These are phyloP conservation scores for Balakata baccata DNA, from an alignment of 345 rosid species.

Conservation along the genomic window DNA sequence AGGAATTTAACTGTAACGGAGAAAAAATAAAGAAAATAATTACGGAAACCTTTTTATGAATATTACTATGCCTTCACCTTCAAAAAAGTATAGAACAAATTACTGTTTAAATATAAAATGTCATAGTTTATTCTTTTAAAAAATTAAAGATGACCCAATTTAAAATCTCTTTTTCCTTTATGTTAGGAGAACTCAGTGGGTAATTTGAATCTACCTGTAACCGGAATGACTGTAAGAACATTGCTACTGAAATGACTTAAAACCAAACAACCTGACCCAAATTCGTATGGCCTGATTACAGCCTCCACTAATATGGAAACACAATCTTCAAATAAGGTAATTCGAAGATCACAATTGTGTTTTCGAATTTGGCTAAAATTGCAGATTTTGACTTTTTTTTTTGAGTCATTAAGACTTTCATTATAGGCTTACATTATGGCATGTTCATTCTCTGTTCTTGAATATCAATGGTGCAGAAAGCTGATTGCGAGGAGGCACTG, in stretches of 20 bases:
- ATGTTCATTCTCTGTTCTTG: slow-evolving; percentile 13
- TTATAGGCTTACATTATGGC: neutral
- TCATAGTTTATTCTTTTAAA: too few relatives aligned
- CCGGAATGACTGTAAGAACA: too few relatives aligned
- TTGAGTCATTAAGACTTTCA: neutral
- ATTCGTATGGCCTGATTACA: neutral
- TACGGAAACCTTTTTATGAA: neutral
- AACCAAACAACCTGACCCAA: neutral
- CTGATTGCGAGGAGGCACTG: slow-evolving; percentile 64
- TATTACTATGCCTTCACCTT: neutral
- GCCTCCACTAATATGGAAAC: neutral
- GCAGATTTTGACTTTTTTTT: too few relatives aligned
- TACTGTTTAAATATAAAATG: too few relatives aligned
- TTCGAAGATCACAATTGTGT: neutral
- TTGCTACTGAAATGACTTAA: neutral
- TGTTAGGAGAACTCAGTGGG: neutral
- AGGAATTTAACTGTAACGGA: neutral
- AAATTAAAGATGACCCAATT: neutral
- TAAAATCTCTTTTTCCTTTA: neutral
- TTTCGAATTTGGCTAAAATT: neutral
- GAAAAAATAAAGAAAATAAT: neutral
- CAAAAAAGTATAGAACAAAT: neutral
- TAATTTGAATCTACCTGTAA: neutral
- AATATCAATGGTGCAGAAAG: slow-evolving; percentile 40
- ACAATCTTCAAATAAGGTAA: neutral